Base-by-base conservation (phyloP, 2,329 filamentous ascomycete genomes). In the Tothia fuscella region DNA sequence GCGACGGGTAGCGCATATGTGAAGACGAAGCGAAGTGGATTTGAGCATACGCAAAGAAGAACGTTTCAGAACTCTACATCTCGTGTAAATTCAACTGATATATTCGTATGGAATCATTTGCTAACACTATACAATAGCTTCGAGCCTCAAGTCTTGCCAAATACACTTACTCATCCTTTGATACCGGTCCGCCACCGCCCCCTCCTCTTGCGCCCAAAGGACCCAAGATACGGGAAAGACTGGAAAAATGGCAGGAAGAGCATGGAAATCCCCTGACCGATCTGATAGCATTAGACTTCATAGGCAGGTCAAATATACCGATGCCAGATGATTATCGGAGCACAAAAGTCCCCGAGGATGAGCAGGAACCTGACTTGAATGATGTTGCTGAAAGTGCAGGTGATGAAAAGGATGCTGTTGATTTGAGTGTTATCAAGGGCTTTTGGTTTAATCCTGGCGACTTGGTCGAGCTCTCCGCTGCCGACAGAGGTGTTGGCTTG, bases 231-330 rank as follows among this genome's bases (percentile, higher is more conserved):
- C 53, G 57, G 16, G 36, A 53, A 19, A 55, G 53, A n/a, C 47
- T 63, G 2, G 37, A 46, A 33, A 41, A 56, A 51, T 71, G 68
- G 68, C 62, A 72, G 48, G 47, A 57, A 19, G 50, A 63, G 20
- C 53, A 66, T 47, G 62, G 56, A 7, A 47, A 46, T 2, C 57
- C 55, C 1, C 53, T 54, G 22, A 48, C 53, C 19, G 56, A 57
- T 16, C 41, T 45, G 3, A 48, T 61, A 3, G 47, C 41, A 9
- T 53, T 54, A n/a, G 58, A 61, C 25, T 50, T 51, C 28, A 25
- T 25, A 16, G 14, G 22, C 10, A 16, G 22, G 25, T 17, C 28
- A 25, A 21, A 37, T 12, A 37, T n/a, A 10, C 17, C 35, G n/a
- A 37, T 14, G 25, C 17, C 17, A 16, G 12, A 17, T 21, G 14